Conservation (phyloP, 75 land plant species). For the Picea sitchensis region DNA sequence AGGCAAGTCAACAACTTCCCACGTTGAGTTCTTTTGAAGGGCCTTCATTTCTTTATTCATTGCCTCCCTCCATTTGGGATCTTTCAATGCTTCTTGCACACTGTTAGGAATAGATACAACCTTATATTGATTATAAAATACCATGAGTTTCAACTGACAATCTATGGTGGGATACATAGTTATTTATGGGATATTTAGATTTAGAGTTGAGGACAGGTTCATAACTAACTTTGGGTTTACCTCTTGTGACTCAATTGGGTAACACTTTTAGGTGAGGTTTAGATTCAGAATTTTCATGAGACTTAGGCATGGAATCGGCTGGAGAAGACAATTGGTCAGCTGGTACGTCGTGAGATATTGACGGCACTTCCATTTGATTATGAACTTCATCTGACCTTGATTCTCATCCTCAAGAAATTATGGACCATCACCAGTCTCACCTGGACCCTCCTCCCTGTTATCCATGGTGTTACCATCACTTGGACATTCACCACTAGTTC, state of each 20-base stretch:
- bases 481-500: background rate
- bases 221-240: conserved; percentile 14
- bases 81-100: conserved; percentile 18
- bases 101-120: conserved; percentile 20
- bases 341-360: too few relatives aligned
- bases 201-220: conserved; percentile 12
- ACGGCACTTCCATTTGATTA: too few relatives aligned
- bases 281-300: background rate
- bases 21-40: conserved; percentile 21
- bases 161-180: conserved; percentile 15
- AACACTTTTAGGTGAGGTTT: background rate
- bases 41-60: conserved; percentile 33
- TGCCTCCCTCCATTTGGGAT: conserved; percentile 22
- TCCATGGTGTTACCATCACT: conserved; percentile 8
- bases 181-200: conserved; percentile 17
- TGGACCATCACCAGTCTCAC: too few relatives aligned
- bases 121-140: conserved; percentile 16
- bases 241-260: conserved; percentile 3
- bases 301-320: background rate
- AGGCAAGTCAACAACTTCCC: conserved; percentile 18
- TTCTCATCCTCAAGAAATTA: too few relatives aligned
- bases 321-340: background rate
- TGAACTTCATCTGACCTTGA: too few relatives aligned
- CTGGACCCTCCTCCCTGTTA: too few relatives aligned
- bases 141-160: conserved; percentile 2